Evolutionary conservation across 169 alveolate genomes (phyloP), one percentile per base, ranked within the genome.

Genomic region (Plasmodium fragile): DNA sequence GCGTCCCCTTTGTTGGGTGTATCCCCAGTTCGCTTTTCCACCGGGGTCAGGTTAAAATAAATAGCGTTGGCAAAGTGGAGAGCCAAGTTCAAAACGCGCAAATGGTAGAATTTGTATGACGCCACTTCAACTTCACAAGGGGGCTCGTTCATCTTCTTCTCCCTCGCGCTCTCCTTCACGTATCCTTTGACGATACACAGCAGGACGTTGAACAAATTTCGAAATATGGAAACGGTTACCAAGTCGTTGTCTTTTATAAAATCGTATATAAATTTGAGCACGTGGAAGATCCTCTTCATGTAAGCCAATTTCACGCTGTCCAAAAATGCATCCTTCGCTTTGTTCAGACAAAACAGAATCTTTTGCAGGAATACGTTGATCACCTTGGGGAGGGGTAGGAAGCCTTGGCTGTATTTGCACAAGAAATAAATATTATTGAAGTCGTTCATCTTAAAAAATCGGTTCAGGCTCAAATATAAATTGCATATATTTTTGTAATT

Each of bases 371-470:
- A 77, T 10, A 89, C 0, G 3, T 41, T 89, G 39, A 89, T 25
- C 1, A 89, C 39, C 16, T 22, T 22, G 18, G 65, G 18, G n/a
- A 89, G 71, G 5, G 90, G 75, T 2, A 89, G 34, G 49, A 36
- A 89, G 0, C 94, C 94, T 32, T 43, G 49, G 22, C 89, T 89
- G 49, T 89, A 89, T 49, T 89, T 89, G 10, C 94, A 89, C 11
- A 89, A 5, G 34, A 89, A 89, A 78, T 89, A 89, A 13, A 89
- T 89, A 16, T 79, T 89, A 18, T 79, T 89, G 34, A 77, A 78
- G 11, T 45, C 36, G 8, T 55, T 89, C 32, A 65, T 10, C 13
- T 49, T 59, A 65, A 89, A 89, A 32, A 25, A 78, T 32, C 18
- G 49, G 43, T 89, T 89, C 52, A 89, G 72, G 8, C 53, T 78